A percentile compares a stretch with the other conserved stretches of the same genome.
phyloP scores from a whole-genome alignment of 345 rosid species.

The Ricinus communis region DNA sequence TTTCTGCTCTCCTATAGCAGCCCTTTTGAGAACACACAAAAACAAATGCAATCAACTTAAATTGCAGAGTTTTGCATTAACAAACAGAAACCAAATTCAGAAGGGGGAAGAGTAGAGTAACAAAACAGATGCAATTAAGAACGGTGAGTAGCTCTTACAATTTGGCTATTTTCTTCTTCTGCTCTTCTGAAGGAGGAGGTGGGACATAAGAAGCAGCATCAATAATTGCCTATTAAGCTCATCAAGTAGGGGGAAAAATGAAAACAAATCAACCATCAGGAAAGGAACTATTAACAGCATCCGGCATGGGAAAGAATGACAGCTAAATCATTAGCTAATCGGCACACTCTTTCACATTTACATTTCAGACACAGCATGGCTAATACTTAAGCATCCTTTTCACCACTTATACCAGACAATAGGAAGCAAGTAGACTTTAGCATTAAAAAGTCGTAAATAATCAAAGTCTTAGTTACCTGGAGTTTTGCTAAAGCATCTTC shows the following conservation, averaged over 20 bases:
- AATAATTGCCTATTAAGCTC: conserved; percentile 65
- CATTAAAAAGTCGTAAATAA: neutral
- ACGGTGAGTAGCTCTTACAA: conserved; percentile 41
- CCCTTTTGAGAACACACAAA: too few species aligned
- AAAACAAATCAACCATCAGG: neutral
- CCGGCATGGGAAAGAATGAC: neutral
- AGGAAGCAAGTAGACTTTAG: too few species aligned
- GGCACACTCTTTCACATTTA: neutral
- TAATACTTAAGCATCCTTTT: too few species aligned
- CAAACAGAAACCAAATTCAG: too few species aligned
- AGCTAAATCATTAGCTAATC: neutral
- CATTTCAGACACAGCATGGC: too few species aligned
- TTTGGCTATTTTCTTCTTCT: conserved; percentile 86
- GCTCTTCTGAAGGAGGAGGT: conserved; percentile 97
- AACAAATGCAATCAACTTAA: too few species aligned
- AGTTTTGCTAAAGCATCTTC: conserved; percentile 84
- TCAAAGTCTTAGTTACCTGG: conserved; percentile 56
- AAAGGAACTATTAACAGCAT: conserved; percentile 4
- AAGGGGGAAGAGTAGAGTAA: neutral
- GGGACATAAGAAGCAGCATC: conserved; percentile 93
- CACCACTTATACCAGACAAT: too few species aligned
- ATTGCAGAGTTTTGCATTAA: too few species aligned
- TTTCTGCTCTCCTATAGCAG: conserved; percentile 79
- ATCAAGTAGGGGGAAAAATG: neutral
- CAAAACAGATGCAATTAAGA: neutral